Evolutionary conservation across 1,284 basidiomycete genomes (phyloP).

Genomic region (Ustilago loliicola): DNA sequence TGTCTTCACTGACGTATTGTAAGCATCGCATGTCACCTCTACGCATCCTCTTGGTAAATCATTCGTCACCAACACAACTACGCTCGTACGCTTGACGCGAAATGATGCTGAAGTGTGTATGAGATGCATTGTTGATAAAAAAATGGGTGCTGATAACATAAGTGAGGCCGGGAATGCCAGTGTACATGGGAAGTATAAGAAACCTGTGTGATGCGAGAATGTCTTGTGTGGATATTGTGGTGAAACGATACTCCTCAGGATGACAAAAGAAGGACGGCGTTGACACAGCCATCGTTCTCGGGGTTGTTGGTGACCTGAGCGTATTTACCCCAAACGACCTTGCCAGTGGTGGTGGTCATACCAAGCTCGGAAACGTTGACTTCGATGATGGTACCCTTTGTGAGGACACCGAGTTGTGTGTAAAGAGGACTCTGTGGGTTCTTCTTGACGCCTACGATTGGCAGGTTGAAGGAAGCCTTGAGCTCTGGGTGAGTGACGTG

Average conservation of each 20-base stretch:
- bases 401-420: conserved; percentile 88
- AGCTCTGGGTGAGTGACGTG: conserved; percentile 99
- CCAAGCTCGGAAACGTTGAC: conserved; percentile 83
- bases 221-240: too few species aligned
- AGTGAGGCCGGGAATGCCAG: conserved; percentile 4
- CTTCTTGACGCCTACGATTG: conserved; percentile 98
- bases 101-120: neutral
- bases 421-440: conserved; percentile 99
- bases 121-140: conserved; percentile 2
- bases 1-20: neutral
- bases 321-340: conserved; percentile 84
- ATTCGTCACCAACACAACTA: neutral
- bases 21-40: conserved; percentile 4
- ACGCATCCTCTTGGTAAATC: conserved; percentile 4
- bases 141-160: neutral
- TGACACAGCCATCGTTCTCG: conserved; percentile 68
- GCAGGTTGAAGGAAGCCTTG: conserved; percentile 98
- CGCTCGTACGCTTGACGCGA: too few species aligned
- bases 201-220: conserved; percentile 1
- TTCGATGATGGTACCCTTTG: conserved; percentile 98
- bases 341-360: conserved; percentile 98
- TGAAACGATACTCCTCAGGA: conserved; percentile 22
- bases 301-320: conserved; percentile 82
- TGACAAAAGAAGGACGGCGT: conserved; percentile 64
- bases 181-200: neutral